Base-by-base conservation (phyloP, 441 rosid genomes). In the Cnidoscolus chayamansa region DNA sequence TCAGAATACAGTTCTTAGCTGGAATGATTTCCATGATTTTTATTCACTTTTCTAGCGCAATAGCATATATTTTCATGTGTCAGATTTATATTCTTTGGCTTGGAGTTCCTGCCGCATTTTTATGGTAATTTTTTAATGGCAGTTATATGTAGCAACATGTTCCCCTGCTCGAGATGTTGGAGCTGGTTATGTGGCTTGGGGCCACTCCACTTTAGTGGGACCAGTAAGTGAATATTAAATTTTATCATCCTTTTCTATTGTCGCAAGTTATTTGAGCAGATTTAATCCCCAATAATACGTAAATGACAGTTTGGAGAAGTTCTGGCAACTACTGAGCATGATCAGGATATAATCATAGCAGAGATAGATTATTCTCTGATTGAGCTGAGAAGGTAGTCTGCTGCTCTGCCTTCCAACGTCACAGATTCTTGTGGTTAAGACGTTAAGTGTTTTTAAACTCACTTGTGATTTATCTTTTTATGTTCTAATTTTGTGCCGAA, bases 121-220 rank as follows among this genome's bases (percentile, higher is more conserved):
- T 51, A 19, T 72, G 65, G 10, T 57, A 61, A 56, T 35, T 49
- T 67, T 51, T 69, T 56, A 72, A 74, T 80, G 74, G 48, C 85
- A 94, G 98, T 73, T 94, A 74, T 94, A 89, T 68, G 98, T 94
- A 2, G 98, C 96, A 62, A 94, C 99, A 45, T 94, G 97, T 74
- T 90, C 98, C 19, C 99, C 98, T 70, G 98, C 98, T 63, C 81
- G 97, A 79, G 97, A 87, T 78, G 81, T 80, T 51, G 87, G 83
- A 74, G 92, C 90, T 45, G 81, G 90, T 74, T 95, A 90, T 75
- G 88, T 90, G 60, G 96, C 99, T 54, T 95, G 99, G 98, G 99
- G 99, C n/a, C 99, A 94, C 80, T 94, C 99, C 51, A 92, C 96
- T 68, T 89, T 92, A 53, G 85, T 91, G 30, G 99, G 96, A 80